A percentile compares a stretch with the other conserved stretches of the same genome.
Conservation (phyloP, 2,329 filamentous ascomycete species). For the Cytospora paraplurivora region DNA sequence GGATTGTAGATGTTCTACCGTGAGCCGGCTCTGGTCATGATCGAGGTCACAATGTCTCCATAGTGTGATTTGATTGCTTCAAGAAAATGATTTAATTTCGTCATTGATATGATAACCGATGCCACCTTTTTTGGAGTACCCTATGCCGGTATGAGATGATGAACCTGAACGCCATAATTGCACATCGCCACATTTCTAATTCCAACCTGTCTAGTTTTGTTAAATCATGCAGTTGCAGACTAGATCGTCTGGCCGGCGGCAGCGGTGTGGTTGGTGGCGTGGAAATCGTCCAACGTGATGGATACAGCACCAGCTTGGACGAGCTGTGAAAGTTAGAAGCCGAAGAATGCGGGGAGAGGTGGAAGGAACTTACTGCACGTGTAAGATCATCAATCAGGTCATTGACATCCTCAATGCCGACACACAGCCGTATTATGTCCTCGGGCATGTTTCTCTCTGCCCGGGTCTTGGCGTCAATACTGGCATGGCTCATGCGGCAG, state of each 20-base stretch:
- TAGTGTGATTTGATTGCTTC: slow-evolving; percentile 1
- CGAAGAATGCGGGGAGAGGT: background rate
- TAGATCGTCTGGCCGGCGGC: slow-evolving; percentile 44
- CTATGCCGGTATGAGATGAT: slow-evolving; percentile 27
- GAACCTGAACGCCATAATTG: slow-evolving; percentile 22
- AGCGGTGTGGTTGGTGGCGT: slow-evolving; percentile 59
- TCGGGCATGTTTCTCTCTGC: slow-evolving; percentile 90
- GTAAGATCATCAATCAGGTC: slow-evolving; percentile 93
- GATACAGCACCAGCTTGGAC: slow-evolving; percentile 93
- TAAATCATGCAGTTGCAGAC: slow-evolving; percentile 3
- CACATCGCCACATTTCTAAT: background rate
- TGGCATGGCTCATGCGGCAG: slow-evolving; percentile 98
- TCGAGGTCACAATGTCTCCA: slow-evolving; percentile 21
- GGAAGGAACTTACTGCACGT: slow-evolving; percentile 73
- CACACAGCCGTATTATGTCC: slow-evolving; percentile 92
- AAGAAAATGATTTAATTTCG: slow-evolving; percentile 7
- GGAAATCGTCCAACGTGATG: slow-evolving; percentile 80
- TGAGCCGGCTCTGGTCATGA: slow-evolving; percentile 7
- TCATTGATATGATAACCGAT: slow-evolving; percentile 4
- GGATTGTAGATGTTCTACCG: slow-evolving; percentile 5
- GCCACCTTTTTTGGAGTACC: slow-evolving; percentile 17
- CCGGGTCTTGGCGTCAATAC: slow-evolving; percentile 93
- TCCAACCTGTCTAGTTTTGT: background rate
- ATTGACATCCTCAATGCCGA: slow-evolving; percentile 91
- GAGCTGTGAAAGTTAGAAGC: slow-evolving; percentile 53